Evolutionary conservation across 768 basidiomycete genomes (phyloP).

Genomic region (Favolaschia claudopus): DNA sequence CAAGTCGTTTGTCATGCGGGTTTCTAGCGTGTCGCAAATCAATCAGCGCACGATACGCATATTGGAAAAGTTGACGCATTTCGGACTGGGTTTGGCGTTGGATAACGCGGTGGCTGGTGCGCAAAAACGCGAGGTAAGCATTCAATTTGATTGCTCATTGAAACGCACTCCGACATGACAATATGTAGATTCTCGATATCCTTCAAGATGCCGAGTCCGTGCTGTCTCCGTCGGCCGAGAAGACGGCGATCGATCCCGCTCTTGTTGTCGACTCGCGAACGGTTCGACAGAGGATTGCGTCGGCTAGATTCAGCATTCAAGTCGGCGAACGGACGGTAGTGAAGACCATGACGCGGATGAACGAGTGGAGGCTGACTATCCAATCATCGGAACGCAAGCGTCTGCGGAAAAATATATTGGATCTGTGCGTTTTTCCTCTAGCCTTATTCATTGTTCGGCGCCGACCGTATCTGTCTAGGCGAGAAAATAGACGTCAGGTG

Average conservation of each 20-base stretch:
- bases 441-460: background rate
- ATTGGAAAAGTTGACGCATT: slow-evolving; percentile 73
- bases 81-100: slow-evolving; percentile 72
- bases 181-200: slow-evolving; percentile 70
- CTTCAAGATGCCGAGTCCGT: slow-evolving; percentile 60
- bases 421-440: slow-evolving; percentile 59
- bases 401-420: slow-evolving; percentile 73
- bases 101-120: slow-evolving; percentile 64
- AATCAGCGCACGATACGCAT: slow-evolving; percentile 59
- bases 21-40: slow-evolving; percentile 46
- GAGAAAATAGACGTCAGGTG: slow-evolving; percentile 79
- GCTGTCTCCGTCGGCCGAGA: slow-evolving; percentile 56
- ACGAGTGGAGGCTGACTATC: slow-evolving; percentile 79
- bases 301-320: slow-evolving; percentile 67
- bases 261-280: slow-evolving; percentile 61
- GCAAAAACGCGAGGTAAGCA: slow-evolving; percentile 82
- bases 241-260: slow-evolving; percentile 59
- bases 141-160: background rate
- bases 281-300: slow-evolving; percentile 59
- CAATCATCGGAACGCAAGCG: slow-evolving; percentile 75
- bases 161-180: too few species aligned
- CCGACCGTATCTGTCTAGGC: slow-evolving; percentile 50
- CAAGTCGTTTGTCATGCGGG: slow-evolving; percentile 57
- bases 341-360: slow-evolving; percentile 68
- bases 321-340: slow-evolving; percentile 68